Evolutionary conservation across 208 protist genomes (phyloP).

Genomic region (Leptomonas seymouri): DNA sequence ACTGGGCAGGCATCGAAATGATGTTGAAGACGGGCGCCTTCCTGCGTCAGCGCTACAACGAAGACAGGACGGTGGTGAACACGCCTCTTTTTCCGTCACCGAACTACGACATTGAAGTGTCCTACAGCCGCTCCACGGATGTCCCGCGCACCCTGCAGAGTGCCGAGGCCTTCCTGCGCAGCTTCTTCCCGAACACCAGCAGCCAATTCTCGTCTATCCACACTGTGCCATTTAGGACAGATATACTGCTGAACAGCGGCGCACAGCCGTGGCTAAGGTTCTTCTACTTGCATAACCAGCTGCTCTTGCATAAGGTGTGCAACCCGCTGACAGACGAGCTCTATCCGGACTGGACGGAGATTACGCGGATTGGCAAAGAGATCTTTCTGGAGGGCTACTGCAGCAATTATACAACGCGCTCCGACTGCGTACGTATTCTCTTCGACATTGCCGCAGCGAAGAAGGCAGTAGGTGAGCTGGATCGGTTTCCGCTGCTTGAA

Average conservation of each 20-base stretch:
- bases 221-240: slow-evolving; percentile 32
- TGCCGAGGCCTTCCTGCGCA: slow-evolving; percentile 47
- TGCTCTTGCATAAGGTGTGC: slow-evolving; percentile 30
- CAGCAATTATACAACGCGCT: slow-evolving; percentile 40
- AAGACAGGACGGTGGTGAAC: slow-evolving; percentile 31
- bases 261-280: slow-evolving; percentile 31
- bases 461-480: slow-evolving; percentile 27
- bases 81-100: slow-evolving; percentile 33
- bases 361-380: slow-evolving; percentile 46
- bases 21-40: slow-evolving; percentile 46
- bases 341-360: slow-evolving; percentile 35
- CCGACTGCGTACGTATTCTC: slow-evolving; percentile 43
- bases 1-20: slow-evolving; percentile 37
- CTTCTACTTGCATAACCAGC: slow-evolving; percentile 33
- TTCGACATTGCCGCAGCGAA: slow-evolving; percentile 61
- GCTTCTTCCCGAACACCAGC: slow-evolving; percentile 42
- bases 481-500: slow-evolving; percentile 30
- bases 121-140: slow-evolving; percentile 66
- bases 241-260: slow-evolving; percentile 44
- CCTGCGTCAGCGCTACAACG: slow-evolving; percentile 47
- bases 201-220: slow-evolving; percentile 59
- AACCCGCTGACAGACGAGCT: slow-evolving; percentile 44
- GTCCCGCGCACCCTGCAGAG: slow-evolving; percentile 65
- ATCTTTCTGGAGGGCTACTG: slow-evolving; percentile 54
- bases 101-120: slow-evolving; percentile 51